phyloP scores from a whole-genome alignment of 75 land plant species.

The Selaginella tamariscina region DNA sequence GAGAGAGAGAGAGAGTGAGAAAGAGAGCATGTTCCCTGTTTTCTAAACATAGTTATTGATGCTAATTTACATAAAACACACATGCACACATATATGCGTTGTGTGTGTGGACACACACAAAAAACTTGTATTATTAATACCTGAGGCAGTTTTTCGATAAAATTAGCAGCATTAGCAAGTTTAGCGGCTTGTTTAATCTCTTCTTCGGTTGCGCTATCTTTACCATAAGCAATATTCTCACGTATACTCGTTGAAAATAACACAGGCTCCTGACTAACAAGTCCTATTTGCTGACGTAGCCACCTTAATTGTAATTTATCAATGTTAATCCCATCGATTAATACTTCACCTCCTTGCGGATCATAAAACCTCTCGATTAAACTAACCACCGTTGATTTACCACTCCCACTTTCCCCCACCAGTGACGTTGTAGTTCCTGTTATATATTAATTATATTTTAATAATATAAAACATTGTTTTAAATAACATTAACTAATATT shows the following conservation, averaged over 20 bases:
- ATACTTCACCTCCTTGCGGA: slow-evolving; percentile 16
- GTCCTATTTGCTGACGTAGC: slow-evolving; percentile 54
- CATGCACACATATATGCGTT: too few species aligned
- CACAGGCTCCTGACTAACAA: slow-evolving; percentile 60
- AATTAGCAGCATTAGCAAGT: slow-evolving; percentile 85
- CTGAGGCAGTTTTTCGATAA: slow-evolving; percentile 85
- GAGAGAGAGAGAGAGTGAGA: too few species aligned
- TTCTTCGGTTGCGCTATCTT: neutral
- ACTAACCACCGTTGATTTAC: slow-evolving; percentile 5
- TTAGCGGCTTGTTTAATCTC: slow-evolving; percentile 21
- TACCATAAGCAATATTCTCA: slow-evolving; percentile 45
- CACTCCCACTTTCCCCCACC: slow-evolving; percentile 13
- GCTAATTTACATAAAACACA: too few species aligned
- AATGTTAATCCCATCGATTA: slow-evolving; percentile 42
- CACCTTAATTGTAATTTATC: slow-evolving; percentile 35
- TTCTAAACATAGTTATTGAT: too few species aligned
- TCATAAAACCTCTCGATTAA: slow-evolving; percentile 13
- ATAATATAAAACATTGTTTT: too few species aligned
- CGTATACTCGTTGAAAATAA: slow-evolving; percentile 40
- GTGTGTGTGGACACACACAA: too few species aligned
- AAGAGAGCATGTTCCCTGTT: too few species aligned
- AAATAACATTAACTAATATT: too few species aligned
- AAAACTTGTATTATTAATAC: too few species aligned
- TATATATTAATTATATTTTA: too few species aligned
- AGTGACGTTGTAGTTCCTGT: too few species aligned